A percentile compares a stretch with the other conserved stretches of the same genome.
These are phyloP conservation scores for Aechmea fasciata DNA, from an alignment of 176 grass and related monocot species.

Conservation along the genomic window DNA sequence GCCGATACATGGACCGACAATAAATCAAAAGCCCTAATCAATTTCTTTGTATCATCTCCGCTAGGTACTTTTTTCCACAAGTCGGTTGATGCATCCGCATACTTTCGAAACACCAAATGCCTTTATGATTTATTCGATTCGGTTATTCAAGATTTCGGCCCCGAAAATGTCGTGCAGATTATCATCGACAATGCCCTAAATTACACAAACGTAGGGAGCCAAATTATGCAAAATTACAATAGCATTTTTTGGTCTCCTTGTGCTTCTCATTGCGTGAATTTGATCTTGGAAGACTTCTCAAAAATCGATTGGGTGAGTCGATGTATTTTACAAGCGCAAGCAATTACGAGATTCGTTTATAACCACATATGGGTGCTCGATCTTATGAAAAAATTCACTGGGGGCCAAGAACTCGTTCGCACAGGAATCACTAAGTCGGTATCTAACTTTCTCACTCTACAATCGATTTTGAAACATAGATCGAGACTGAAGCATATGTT, in stretches of 20 bases:
- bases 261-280: slow-evolving; percentile 78
- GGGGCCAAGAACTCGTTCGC: slow-evolving; percentile 65
- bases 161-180: slow-evolving; percentile 89
- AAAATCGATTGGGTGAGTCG: slow-evolving; percentile 88
- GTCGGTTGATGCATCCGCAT: slow-evolving; percentile 66
- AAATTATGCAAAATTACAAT: slow-evolving; percentile 83
- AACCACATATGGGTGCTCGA: slow-evolving; percentile 74
- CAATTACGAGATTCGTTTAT: slow-evolving; percentile 79
- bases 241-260: slow-evolving; percentile 82
- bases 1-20: slow-evolving; percentile 91
- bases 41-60: slow-evolving; percentile 69
- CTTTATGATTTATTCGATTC: slow-evolving; percentile 85
- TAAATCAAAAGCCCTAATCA: slow-evolving; percentile 71
- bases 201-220: slow-evolving; percentile 54
- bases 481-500: slow-evolving; percentile 91
- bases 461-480: slow-evolving; percentile 62
- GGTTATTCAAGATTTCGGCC: slow-evolving; percentile 83
- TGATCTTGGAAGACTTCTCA: slow-evolving; percentile 80
- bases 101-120: slow-evolving; percentile 62
- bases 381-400: slow-evolving; percentile 46
- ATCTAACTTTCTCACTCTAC: slow-evolving; percentile 75
- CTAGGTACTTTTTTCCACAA: slow-evolving; percentile 88
- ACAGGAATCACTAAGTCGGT: slow-evolving; percentile 75
- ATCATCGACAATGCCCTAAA: slow-evolving; percentile 64
- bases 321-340: slow-evolving; percentile 77